Percentiles rank a stretch among this genome's conserved stretches.
These are phyloP conservation scores for Diplodia corticola DNA, from an alignment of 2,329 filamentous ascomycete species.

Conservation along the genomic window DNA sequence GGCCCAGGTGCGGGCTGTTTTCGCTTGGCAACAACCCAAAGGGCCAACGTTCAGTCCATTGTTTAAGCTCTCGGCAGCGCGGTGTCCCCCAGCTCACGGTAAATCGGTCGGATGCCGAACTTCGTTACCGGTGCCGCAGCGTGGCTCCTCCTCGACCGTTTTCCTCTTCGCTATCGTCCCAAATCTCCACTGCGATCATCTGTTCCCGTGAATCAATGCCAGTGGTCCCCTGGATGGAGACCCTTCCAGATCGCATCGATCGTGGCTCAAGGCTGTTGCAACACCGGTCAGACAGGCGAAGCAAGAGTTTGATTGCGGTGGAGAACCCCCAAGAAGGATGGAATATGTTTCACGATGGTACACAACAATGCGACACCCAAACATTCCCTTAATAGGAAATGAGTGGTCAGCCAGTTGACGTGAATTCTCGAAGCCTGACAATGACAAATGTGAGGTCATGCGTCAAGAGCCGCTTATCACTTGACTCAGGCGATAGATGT, in stretches of 20 bases:
- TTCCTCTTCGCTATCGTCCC: not conserved
- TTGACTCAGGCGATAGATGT: not conserved
- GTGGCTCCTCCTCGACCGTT: not conserved
- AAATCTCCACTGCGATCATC: not conserved
- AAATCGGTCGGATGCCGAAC: not conserved
- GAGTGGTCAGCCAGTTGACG: not conserved
- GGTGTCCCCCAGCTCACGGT: not conserved
- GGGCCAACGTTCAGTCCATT: not conserved
- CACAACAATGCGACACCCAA: not conserved
- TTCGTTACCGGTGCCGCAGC: not conserved
- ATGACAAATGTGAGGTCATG: not conserved
- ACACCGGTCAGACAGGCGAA: constrained; percentile 7
- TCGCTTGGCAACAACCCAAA: not conserved
- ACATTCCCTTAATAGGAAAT: not conserved
- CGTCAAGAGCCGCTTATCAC: not conserved
- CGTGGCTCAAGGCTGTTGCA: not conserved
- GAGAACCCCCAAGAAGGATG: not conserved
- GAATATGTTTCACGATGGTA: not conserved
- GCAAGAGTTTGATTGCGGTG: constrained; percentile 15
- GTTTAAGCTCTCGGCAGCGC: not conserved
- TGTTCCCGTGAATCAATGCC: not conserved
- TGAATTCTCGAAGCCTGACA: not conserved
- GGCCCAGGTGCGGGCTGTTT: not conserved
- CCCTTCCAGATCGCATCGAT: not conserved
- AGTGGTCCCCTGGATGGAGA: not conserved